Base-by-base conservation (phyloP, 768 basidiomycete genomes). In the Lactarius tabidus region DNA sequence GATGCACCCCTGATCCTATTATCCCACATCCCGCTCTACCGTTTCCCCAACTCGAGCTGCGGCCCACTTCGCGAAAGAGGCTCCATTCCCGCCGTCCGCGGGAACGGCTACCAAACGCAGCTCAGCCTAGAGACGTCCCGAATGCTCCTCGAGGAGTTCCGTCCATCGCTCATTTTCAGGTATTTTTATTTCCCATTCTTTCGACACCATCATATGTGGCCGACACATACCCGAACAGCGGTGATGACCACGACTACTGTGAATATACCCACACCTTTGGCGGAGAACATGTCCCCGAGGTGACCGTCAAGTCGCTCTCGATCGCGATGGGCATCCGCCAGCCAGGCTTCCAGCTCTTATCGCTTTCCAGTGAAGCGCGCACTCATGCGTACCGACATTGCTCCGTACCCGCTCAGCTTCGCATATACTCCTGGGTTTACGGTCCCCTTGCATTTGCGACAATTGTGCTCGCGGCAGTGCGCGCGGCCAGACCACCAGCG, bases 191-290 rank as follows among this genome's bases (percentile, higher is more conserved):
- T 1, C n/a, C 36, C 48, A 14, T 29, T 10, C 2, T 51, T 7
- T 14, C 2, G 15, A 51, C 48, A 26, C 15, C 45, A 26, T 15
- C 26, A n/a, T 29, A 20, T 20, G 36, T 8, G 20, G 26, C 20
- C 60, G 26, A 60, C n/a, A 17, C 29, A 60, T 55, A 18, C 15
- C 33, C 39, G 52, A 10, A 55, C 64, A 93, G 91, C 69, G 96
- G 93, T 6, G 94, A 98, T 74, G 95, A 98, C 72, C 95, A 97
- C 73, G 96, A 98, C 71, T 93, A 95, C 69, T 98, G 96, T 75
- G 91, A 91, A 77, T 85, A 87, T 71, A 78, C 79, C 72, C 85
- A 88, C 74, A 69, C 76, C 67, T 72, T 74, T 60, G 67, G 67
- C 61, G 66, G 65, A n/a, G 65, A 65, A 39, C n/a, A 38, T 33